A percentile compares a stretch with the other conserved stretches of the same genome.
These are phyloP conservation scores for Pseudogymnoascus sp. DNA, from an alignment of 2,329 filamentous ascomycete species.

Conservation along the genomic window DNA sequence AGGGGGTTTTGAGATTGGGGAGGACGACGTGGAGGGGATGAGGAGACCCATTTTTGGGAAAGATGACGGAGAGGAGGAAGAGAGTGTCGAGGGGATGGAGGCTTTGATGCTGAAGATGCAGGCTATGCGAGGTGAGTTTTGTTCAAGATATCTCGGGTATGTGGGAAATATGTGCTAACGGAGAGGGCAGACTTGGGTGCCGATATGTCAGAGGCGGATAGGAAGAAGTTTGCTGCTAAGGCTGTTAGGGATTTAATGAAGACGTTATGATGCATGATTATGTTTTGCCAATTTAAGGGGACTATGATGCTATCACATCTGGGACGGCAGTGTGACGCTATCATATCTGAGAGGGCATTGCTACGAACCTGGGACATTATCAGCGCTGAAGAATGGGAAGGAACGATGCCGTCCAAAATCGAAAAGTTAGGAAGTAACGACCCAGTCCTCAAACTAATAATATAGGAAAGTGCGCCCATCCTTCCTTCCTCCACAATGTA, in stretches of 20 bases:
- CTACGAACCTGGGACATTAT: neutral
- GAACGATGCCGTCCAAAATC: neutral
- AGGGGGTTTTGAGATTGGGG: slow-evolving; percentile 26
- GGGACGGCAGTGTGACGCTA: neutral
- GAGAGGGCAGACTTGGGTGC: slow-evolving; percentile 43
- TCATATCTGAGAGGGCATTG: neutral
- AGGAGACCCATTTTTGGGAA: slow-evolving; percentile 29
- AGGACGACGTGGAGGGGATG: slow-evolving; percentile 33
- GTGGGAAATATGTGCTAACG: slow-evolving; percentile 23
- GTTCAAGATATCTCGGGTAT: neutral
- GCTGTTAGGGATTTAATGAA: slow-evolving; percentile 60
- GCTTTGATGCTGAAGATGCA: slow-evolving; percentile 57
- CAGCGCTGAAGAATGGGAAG: neutral
- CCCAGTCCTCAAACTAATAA: neutral
- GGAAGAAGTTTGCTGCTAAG: slow-evolving; percentile 51
- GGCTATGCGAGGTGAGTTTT: slow-evolving; percentile 37
- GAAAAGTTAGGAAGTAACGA: neutral
- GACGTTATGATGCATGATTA: slow-evolving; percentile 19
- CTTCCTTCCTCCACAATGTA: neutral
- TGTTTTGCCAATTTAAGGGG: neutral
- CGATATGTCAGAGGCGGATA: slow-evolving; percentile 52
- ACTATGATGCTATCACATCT: neutral
- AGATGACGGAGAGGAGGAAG: slow-evolving; percentile 20
- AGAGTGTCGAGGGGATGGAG: slow-evolving; percentile 49
- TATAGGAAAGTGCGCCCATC: neutral